A percentile compares a stretch with the other conserved stretches of the same genome.
These are phyloP conservation scores for Colletotrichum abscissum DNA, from an alignment of 2,329 filamentous ascomycete genomes.

Conservation along the genomic window DNA sequence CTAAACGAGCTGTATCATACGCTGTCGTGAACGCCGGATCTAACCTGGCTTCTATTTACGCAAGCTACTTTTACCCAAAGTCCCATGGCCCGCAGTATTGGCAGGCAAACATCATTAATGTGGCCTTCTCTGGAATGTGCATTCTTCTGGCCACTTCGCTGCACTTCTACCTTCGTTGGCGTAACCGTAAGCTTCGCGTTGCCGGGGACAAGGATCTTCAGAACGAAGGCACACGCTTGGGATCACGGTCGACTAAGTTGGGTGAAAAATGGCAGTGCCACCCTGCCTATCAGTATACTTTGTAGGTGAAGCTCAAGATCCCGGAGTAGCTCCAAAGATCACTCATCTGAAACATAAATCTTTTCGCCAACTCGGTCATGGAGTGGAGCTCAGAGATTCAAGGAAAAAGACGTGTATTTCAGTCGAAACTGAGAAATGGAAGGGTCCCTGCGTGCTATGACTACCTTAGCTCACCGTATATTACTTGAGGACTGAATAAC, in stretches of 20 bases:
- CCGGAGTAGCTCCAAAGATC: too few species aligned
- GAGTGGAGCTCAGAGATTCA: too few species aligned
- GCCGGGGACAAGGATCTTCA: neutral
- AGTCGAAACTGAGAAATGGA: too few species aligned
- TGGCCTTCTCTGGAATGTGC: neutral
- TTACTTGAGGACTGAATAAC: too few species aligned
- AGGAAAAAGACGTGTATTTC: too few species aligned
- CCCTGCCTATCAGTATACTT: neutral
- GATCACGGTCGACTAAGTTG: neutral
- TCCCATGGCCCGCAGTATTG: neutral
- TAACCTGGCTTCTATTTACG: neutral
- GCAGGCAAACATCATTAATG: neutral
- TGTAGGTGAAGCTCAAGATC: neutral
- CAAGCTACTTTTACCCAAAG: neutral
- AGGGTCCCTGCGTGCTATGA: too few species aligned
- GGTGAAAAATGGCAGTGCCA: neutral
- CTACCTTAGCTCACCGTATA: too few species aligned
- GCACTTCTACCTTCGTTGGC: neutral
- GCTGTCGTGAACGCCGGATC: neutral
- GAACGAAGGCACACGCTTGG: neutral
- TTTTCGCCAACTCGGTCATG: too few species aligned
- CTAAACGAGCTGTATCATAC: neutral
- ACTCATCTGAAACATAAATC: too few species aligned
- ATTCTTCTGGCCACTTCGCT: neutral
- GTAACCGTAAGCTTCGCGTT: neutral